phyloP scores from a whole-genome alignment of 2,329 filamentous ascomycete genomes.

The Escovopsis sp. region DNA sequence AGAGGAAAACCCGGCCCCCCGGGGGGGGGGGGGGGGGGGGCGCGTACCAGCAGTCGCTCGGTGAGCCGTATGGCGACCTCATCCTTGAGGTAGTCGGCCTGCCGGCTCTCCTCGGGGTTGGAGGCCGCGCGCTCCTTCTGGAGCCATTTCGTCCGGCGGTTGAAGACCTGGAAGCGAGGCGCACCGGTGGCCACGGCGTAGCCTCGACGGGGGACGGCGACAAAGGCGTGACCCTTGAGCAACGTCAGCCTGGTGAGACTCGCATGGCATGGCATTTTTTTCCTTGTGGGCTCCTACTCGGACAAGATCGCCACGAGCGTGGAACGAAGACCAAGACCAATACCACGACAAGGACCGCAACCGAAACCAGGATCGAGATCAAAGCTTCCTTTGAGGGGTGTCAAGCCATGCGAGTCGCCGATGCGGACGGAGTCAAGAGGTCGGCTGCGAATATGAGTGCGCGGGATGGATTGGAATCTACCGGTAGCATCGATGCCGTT shows the following conservation, averaged over 20 bases:
- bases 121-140: slow-evolving; percentile 78
- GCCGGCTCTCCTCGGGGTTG: slow-evolving; percentile 54
- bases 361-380: too few relatives aligned
- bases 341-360: slow-evolving; percentile 2
- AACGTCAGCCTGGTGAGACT: slow-evolving; percentile 12
- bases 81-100: slow-evolving; percentile 85
- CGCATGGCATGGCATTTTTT: slow-evolving; percentile 16
- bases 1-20: too few relatives aligned
- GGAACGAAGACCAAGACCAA: too few relatives aligned
- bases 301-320: too few relatives aligned
- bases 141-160: slow-evolving; percentile 70
- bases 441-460: background rate
- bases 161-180: slow-evolving; percentile 82
- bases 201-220: slow-evolving; percentile 25
- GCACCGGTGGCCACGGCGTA: slow-evolving; percentile 71
- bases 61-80: slow-evolving; percentile 75
- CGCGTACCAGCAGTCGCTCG: slow-evolving; percentile 62
- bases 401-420: background rate
- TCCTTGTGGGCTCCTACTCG: slow-evolving; percentile 5
- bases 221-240: slow-evolving; percentile 7
- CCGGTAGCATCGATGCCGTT: too few relatives aligned
- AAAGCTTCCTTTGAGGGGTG: too few relatives aligned
- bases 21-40: too few relatives aligned
- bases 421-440: background rate
- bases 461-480: background rate